Conservation (phyloP, 768 basidiomycete genomes). For the Peribolospora baueri region DNA sequence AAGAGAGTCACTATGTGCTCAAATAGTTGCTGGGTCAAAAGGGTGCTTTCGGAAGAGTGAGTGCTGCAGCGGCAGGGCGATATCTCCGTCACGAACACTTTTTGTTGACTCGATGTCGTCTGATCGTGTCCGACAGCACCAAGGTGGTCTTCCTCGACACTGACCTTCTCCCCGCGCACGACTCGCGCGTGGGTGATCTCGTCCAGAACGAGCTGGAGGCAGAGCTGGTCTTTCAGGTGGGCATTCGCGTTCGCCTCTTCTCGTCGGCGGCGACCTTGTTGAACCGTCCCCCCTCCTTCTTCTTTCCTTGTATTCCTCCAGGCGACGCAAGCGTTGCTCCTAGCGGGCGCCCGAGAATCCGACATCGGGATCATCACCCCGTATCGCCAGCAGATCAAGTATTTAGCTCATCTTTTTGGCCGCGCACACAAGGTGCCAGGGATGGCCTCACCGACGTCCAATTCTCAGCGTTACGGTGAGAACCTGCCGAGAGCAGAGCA, state of each 20-base stretch:
- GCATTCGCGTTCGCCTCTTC: background rate
- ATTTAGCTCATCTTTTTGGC: conserved; percentile 39
- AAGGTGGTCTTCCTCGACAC: conserved; percentile 89
- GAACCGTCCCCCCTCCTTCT: background rate
- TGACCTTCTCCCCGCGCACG: conserved; percentile 48
- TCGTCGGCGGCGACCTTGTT: background rate
- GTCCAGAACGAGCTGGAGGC: conserved; percentile 77
- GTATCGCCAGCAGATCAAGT: conserved; percentile 88
- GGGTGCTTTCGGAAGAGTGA: conserved; percentile 39
- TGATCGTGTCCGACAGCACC: conserved; percentile 27
- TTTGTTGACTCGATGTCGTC: too few relatives aligned
- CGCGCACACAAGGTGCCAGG: too few relatives aligned
- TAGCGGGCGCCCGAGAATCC: conserved; percentile 36
- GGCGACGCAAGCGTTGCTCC: conserved; percentile 38
- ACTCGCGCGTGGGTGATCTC: conserved; percentile 62
- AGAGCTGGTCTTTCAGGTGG: conserved; percentile 20
- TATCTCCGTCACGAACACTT: too few relatives aligned
- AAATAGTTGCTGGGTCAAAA: conserved; percentile 42
- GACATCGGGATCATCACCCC: conserved; percentile 74
- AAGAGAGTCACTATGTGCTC: too few relatives aligned
- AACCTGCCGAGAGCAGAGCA: conserved; percentile 10
- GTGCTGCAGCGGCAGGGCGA: conserved; percentile 7
- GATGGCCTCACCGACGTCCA: conserved; percentile 29
- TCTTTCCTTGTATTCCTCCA: conserved; percentile 25
- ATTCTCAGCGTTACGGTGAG: conserved; percentile 4